Evolutionary conservation across 345 rosid species (phyloP).

Genomic region (Mercurialis annua): DNA sequence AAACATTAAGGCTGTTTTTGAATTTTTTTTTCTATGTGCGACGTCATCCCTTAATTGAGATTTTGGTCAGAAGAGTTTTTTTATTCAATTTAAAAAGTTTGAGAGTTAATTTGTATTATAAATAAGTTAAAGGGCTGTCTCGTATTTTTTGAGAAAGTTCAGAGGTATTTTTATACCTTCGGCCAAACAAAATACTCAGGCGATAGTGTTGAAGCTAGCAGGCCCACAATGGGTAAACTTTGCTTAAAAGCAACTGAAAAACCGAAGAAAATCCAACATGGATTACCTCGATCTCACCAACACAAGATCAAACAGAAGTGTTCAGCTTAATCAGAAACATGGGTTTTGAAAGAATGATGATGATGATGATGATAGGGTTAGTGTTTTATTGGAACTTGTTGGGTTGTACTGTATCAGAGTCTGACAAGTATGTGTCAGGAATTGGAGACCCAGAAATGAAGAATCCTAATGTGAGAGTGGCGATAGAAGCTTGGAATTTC

Average conservation of each 20-base stretch:
- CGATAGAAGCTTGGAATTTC: constrained; percentile 31
- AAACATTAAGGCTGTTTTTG: too few relatives aligned
- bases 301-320: background rate
- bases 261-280: background rate
- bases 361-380: background rate
- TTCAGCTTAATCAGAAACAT: background rate
- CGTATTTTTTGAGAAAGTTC: too few relatives aligned
- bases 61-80: too few relatives aligned
- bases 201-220: too few relatives aligned
- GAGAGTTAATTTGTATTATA: too few relatives aligned
- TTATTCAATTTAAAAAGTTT: too few relatives aligned
- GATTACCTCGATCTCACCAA: background rate
- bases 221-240: background rate
- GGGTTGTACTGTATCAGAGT: background rate
- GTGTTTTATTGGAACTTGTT: background rate
- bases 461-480: constrained; percentile 24
- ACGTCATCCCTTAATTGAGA: too few relatives aligned
- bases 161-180: too few relatives aligned
- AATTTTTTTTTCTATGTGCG: too few relatives aligned
- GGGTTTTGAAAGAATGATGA: constrained; percentile 5
- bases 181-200: too few relatives aligned
- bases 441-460: constrained; percentile 30
- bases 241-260: constrained; percentile 2
- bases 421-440: constrained; percentile 12
- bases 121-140: too few relatives aligned